Conservation (phyloP, 1,139 yeast species). For the Geotrichum klebahnii region DNA sequence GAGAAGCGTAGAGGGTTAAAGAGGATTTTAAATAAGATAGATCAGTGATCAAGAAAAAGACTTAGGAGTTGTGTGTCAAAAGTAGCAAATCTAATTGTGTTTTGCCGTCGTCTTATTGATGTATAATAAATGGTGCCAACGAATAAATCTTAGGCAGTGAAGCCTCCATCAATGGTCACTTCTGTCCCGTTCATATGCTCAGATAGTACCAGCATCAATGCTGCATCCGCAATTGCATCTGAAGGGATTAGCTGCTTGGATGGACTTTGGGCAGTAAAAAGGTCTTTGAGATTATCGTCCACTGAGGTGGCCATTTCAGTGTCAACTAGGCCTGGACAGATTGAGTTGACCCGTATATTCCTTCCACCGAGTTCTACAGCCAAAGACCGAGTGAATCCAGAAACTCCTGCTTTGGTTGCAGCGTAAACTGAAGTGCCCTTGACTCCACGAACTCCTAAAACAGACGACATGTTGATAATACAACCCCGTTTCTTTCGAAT, state of each 20-base stretch:
- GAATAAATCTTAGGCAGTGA: conserved; percentile 14
- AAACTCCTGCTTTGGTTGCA: conserved; percentile 72
- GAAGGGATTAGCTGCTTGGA: conserved; percentile 32
- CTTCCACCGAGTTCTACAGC: conserved; percentile 56
- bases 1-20: too few relatives aligned
- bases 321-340: conserved; percentile 73
- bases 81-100: too few relatives aligned
- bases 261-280: conserved; percentile 27
- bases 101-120: too few relatives aligned
- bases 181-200: conserved; percentile 36
- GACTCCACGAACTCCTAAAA: conserved; percentile 50
- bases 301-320: conserved; percentile 57
- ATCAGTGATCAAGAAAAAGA: too few relatives aligned
- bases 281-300: conserved; percentile 22
- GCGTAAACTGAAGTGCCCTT: conserved; percentile 74
- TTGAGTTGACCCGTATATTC: conserved; percentile 55
- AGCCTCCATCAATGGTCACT: conserved; percentile 38
- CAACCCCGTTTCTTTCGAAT: conserved; percentile 41
- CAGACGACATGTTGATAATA: conserved; percentile 69
- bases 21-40: too few relatives aligned
- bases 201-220: conserved; percentile 33
- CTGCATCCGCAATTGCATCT: conserved; percentile 39
- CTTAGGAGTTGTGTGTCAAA: too few relatives aligned
- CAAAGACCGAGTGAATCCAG: conserved; percentile 60
- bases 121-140: too few relatives aligned